Evolutionary conservation across 345 rosid species (phyloP).

Genomic region (Tarenaya hassleriana): DNA sequence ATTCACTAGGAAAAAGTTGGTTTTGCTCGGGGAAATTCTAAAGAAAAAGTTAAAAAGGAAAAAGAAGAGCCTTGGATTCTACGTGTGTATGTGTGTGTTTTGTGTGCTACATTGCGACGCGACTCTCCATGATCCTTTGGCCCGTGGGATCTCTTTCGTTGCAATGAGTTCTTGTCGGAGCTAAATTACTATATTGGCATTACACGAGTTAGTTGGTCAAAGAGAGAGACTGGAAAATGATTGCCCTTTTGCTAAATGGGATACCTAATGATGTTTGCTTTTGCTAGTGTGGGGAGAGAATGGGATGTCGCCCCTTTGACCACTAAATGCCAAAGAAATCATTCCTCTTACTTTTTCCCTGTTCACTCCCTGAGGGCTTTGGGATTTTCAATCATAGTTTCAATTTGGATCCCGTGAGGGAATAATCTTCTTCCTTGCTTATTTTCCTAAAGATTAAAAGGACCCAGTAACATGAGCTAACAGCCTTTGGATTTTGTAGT

Average conservation of each 20-base stretch:
- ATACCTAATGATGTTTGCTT: constrained; percentile 29
- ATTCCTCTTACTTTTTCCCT: not conserved
- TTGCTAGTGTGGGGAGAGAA: constrained; percentile 20
- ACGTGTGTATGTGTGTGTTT: too few species aligned
- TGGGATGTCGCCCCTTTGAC: constrained; percentile 13
- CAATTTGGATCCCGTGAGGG: too few species aligned
- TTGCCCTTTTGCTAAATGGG: constrained; percentile 13
- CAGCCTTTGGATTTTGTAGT: too few species aligned
- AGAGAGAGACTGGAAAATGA: constrained; percentile 15
- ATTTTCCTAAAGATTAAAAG: too few species aligned
- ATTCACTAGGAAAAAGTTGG: not conserved
- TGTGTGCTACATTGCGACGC: too few species aligned
- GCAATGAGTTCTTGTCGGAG: constrained; percentile 17
- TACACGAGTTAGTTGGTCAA: constrained; percentile 17
- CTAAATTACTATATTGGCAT: too few species aligned
- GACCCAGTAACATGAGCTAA: too few species aligned
- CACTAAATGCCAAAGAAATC: constrained; percentile 15
- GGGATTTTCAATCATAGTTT: constrained; percentile 22
- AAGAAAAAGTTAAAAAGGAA: too few species aligned
- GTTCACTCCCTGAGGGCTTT: constrained; percentile 7
- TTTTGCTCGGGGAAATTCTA: not conserved
- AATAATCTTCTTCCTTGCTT: too few species aligned
- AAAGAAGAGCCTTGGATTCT: not conserved
- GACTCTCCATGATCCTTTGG: too few species aligned
- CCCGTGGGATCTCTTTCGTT: constrained; percentile 15